Percentiles rank a stretch among this genome's conserved stretches.
phyloP scores from a whole-genome alignment of 2,329 filamentous ascomycete species.

The Colletotrichum sp. region DNA sequence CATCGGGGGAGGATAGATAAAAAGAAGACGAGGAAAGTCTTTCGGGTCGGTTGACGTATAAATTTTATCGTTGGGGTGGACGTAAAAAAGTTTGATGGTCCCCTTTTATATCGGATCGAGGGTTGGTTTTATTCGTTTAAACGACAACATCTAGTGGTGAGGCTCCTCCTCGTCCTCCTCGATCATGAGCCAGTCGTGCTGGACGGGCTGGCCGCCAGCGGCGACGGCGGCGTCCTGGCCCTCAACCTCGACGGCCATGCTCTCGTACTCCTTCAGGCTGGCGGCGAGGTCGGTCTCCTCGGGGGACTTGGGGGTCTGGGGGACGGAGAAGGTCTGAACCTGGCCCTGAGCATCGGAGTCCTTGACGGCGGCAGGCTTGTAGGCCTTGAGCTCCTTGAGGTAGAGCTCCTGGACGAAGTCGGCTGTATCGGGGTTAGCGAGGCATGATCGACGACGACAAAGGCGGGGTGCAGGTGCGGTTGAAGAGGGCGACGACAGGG shows the following conservation, averaged over 20 bases:
- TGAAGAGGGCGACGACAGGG: not conserved
- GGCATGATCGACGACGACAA: not conserved
- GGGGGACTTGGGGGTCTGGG: slow-evolving; percentile 83
- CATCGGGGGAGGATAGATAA: not conserved
- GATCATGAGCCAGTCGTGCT: slow-evolving; percentile 83
- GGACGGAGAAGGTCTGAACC: slow-evolving; percentile 84
- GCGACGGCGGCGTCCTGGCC: slow-evolving; percentile 74
- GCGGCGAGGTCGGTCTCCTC: slow-evolving; percentile 93
- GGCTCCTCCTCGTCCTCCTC: slow-evolving; percentile 65
- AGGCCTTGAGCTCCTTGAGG: slow-evolving; percentile 92
- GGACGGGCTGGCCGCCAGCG: slow-evolving; percentile 60
- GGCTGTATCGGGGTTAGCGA: slow-evolving; percentile 58
- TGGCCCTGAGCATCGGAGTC: slow-evolving; percentile 86
- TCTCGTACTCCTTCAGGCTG: slow-evolving; percentile 94
- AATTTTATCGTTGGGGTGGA: not conserved
- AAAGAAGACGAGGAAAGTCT: not conserved
- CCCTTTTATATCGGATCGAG: not conserved
- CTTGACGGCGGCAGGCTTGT: slow-evolving; percentile 88
- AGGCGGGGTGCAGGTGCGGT: not conserved
- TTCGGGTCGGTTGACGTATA: not conserved
- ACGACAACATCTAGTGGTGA: slow-evolving; percentile 48
- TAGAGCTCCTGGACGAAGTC: slow-evolving; percentile 98
- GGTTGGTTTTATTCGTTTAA: not conserved
- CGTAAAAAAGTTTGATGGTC: not conserved
- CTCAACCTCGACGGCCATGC: slow-evolving; percentile 92